These are phyloP conservation scores for Coemansia sp. DNA, from an alignment of 192 early-diverging fungal species.

Conservation along the genomic window DNA sequence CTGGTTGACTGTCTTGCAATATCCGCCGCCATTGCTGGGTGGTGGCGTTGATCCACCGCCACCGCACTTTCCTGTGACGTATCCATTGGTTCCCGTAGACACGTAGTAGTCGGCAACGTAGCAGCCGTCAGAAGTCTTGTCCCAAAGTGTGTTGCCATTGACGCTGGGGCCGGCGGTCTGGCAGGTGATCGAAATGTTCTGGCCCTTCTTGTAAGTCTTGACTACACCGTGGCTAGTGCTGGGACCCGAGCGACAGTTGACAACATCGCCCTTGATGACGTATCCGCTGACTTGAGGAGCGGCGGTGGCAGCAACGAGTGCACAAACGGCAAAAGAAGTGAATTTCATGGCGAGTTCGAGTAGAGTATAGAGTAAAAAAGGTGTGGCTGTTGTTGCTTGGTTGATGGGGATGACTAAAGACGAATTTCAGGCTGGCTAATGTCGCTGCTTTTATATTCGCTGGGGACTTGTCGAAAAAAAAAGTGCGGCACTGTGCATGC, in stretches of 20 bases:
- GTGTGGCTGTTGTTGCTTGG: neutral
- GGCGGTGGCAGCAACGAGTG: neutral
- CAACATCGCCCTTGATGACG: constrained; percentile 5
- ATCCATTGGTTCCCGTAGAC: constrained; percentile 23
- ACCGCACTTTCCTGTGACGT: constrained; percentile 20
- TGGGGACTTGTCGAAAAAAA: neutral
- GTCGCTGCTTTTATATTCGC: neutral
- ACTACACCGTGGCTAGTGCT: constrained; percentile 10
- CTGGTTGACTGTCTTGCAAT: constrained; percentile 16
- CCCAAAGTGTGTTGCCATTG: neutral
- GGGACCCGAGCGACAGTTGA: constrained; percentile 19
- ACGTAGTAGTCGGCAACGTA: neutral
- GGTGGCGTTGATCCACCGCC: constrained; percentile 7
- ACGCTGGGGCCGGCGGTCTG: neutral
- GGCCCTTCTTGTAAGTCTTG: neutral
- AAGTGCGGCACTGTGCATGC: neutral
- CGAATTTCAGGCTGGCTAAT: neutral
- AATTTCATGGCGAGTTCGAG: neutral
- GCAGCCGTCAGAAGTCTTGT: constrained; percentile 5
- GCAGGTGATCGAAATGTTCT: neutral
- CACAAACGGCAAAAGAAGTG: neutral
- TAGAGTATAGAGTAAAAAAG: neutral
- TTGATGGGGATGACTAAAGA: neutral
- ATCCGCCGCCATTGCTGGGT: neutral
- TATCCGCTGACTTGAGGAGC: neutral